Evolutionary conservation across 805 yeast genomes (phyloP).

Genomic region (Candida parachauliodes): DNA sequence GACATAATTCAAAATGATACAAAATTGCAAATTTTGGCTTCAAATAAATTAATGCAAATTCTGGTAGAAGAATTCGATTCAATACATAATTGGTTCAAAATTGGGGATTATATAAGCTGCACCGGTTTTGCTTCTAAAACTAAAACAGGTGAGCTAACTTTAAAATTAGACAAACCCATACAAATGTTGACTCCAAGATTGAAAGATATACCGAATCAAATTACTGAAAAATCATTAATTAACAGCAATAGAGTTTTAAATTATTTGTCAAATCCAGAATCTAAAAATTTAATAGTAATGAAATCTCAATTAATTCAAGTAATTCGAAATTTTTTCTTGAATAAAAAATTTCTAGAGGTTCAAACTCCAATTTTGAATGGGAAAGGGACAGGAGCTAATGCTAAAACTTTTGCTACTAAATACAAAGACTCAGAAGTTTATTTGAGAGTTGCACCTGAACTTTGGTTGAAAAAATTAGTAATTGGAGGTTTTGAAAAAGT

Average conservation of each 20-base stretch:
- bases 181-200: slow-evolving; percentile 64
- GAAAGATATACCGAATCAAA: slow-evolving; percentile 50
- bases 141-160: slow-evolving; percentile 72
- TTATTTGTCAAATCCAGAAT: slow-evolving; percentile 56
- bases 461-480: slow-evolving; percentile 84
- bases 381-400: slow-evolving; percentile 83
- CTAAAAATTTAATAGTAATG: slow-evolving; percentile 44
- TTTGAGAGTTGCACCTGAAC: slow-evolving; percentile 89
- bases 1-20: slow-evolving; percentile 62
- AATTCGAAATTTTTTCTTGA: slow-evolving; percentile 56
- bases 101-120: slow-evolving; percentile 70
- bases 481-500: slow-evolving; percentile 84
- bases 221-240: slow-evolving; percentile 52
- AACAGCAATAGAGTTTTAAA: slow-evolving; percentile 70
- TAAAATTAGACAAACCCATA: slow-evolving; percentile 53
- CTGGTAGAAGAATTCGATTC: slow-evolving; percentile 40
- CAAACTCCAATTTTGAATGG: slow-evolving; percentile 83
- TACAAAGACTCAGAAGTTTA: slow-evolving; percentile 41
- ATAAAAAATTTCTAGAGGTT: slow-evolving; percentile 67
- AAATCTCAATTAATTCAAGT: slow-evolving; percentile 54
- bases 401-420: slow-evolving; percentile 75
- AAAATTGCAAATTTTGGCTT: slow-evolving; percentile 61
- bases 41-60: slow-evolving; percentile 44
- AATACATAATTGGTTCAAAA: slow-evolving; percentile 44
- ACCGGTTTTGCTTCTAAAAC: slow-evolving; percentile 74